phyloP scores from a whole-genome alignment of 768 basidiomycete genomes.

The Agrocybe chaxingu region DNA sequence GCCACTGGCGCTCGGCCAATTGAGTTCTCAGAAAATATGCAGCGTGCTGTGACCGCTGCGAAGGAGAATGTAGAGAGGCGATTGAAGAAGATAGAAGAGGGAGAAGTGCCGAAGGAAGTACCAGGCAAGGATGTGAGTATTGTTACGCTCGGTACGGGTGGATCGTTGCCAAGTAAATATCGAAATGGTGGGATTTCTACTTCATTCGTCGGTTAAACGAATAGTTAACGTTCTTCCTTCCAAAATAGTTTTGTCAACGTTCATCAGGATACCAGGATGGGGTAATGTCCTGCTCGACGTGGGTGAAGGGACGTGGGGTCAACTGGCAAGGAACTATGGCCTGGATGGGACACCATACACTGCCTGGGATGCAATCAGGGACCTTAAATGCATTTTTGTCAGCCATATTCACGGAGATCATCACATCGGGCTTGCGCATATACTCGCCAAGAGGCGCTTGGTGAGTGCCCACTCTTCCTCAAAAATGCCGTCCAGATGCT shows the following conservation, averaged over 20 bases:
- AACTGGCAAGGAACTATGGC: constrained; percentile 78
- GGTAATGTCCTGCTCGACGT: constrained; percentile 83
- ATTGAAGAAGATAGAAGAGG: background rate
- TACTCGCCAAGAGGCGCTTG: constrained; percentile 67
- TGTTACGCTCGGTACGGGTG: constrained; percentile 85
- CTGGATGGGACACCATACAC: constrained; percentile 31
- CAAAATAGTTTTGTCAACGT: constrained; percentile 63
- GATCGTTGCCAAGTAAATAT: constrained; percentile 80
- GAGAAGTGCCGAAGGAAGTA: background rate
- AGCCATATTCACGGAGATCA: constrained; percentile 94
- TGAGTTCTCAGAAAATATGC: constrained; percentile 29
- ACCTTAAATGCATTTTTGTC: constrained; percentile 77
- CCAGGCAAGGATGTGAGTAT: constrained; percentile 64
- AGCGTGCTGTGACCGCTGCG: constrained; percentile 37
- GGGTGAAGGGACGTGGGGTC: constrained; percentile 93
- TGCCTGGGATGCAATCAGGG: constrained; percentile 60
- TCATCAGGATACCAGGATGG: constrained; percentile 68
- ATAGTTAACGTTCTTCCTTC: background rate
- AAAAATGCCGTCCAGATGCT: background rate
- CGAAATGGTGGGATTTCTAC: constrained; percentile 64
- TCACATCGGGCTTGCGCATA: constrained; percentile 75
- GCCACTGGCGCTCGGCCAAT: constrained; percentile 23
- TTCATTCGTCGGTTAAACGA: background rate
- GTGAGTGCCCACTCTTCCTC: constrained; percentile 32
- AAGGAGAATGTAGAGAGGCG: constrained; percentile 26